Evolutionary conservation across 176 grass and related monocot species (phyloP).

Genomic region (Triticum timopheevii): DNA sequence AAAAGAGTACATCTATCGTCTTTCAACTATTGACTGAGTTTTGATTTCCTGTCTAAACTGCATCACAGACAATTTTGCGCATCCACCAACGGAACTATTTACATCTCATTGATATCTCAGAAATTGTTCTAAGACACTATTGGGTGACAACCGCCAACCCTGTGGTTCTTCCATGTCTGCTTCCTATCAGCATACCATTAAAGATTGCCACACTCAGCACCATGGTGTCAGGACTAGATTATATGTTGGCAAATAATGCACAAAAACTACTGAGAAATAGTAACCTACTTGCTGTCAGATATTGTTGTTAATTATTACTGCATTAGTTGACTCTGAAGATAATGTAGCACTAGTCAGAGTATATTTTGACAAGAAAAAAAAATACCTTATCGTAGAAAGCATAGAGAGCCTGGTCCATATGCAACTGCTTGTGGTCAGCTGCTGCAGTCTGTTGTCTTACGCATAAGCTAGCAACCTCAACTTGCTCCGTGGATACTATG

Average conservation of each 20-base stretch:
- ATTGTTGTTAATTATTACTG: not conserved
- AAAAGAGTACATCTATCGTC: not conserved
- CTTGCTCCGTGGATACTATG: not conserved
- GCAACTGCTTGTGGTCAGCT: constrained; percentile 5
- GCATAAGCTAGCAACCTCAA: constrained; percentile 19
- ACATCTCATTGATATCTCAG: not conserved
- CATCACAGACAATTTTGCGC: not conserved
- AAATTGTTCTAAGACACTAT: not conserved
- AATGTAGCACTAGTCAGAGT: constrained; percentile 7
- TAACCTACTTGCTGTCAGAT: not conserved
- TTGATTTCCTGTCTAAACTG: not conserved
- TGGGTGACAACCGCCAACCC: not conserved
- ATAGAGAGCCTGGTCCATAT: constrained; percentile 8
- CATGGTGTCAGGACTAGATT: not conserved
- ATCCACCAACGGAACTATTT: not conserved
- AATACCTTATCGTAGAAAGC: constrained; percentile 10
- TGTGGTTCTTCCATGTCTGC: not conserved
- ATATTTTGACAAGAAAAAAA: not conserved
- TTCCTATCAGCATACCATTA: not conserved
- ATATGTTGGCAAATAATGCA: not conserved
- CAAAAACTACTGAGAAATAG: not conserved
- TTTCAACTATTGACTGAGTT: not conserved
- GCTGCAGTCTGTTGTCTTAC: not conserved
- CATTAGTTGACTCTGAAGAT: constrained; percentile 6
- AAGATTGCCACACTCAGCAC: not conserved